Base-by-base conservation (phyloP, 139 green algal genomes). In the Chlamydomonas sp. region DNA sequence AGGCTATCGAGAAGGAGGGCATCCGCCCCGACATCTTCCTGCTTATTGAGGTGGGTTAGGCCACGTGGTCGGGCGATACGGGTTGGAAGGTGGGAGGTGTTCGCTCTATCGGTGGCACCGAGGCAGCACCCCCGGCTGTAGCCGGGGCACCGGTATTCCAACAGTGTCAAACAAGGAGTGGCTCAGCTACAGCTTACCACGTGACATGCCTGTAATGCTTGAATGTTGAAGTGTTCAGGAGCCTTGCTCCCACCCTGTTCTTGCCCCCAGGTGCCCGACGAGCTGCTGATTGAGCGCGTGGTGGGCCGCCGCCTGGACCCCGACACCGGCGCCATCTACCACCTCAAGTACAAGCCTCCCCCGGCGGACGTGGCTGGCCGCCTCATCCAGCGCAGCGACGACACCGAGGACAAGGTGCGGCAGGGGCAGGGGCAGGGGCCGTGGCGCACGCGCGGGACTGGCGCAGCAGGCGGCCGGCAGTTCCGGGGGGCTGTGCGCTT, bases 1-100 rank as follows among this genome's bases (percentile, higher is more conserved):
- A 97, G 49, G 98, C 98, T 15, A 98, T 99, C 78, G 94, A 98
- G 88, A 93, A 96, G 84, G 94, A 96, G 63, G 95, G 95, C 91
- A 99, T 99, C 78, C 90, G 93, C 15, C 98, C 98, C 2, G 97
- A 99, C 78, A 69, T 98, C 3, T 99, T 99, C 92, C 90, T 99
- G 49, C 93, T 99, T 7, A 96, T 99, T 63, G 92, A 98, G 59
- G 96, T 97, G 78, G 78, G 62, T 63, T 17, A 49, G 7, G 12
- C 57, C 18, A 7, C 72, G 17, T 78, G 72, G 57, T 60, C 57
- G 72, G 31, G 31, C 31, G 31, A 49, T 49, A 49, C 31, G 31
- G 31, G 31, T 49, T 49, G 31, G 31, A 49, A 49, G 31, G 31
- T 49, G 31, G 31, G 31, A 49, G 31, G 31, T 49, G 31, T 49